These are phyloP conservation scores for Wickerhamiella kurtzmanii DNA, from an alignment of 805 yeast genomes.

Conservation along the genomic window DNA sequence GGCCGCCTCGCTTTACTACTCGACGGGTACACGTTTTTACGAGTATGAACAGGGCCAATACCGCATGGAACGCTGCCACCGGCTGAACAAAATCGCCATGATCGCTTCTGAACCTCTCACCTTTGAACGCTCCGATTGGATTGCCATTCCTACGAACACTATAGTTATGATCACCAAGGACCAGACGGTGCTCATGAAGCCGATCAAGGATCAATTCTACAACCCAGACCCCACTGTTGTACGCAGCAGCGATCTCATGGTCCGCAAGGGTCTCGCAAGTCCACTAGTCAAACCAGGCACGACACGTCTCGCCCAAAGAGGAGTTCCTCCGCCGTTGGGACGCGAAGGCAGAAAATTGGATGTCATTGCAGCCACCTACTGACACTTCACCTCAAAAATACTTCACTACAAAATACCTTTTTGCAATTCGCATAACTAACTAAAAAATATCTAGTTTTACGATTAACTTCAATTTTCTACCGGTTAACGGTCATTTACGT, in stretches of 20 bases:
- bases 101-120: constrained; percentile 95
- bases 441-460: too few species aligned
- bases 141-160: constrained; percentile 89
- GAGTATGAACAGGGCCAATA: constrained; percentile 87
- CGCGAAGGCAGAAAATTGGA: constrained; percentile 46
- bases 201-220: constrained; percentile 78
- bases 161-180: constrained; percentile 55
- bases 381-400: background rate
- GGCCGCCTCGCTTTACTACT: constrained; percentile 90
- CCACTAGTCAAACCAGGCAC: constrained; percentile 49
- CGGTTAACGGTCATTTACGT: too few species aligned
- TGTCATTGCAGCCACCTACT: background rate
- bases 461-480: too few species aligned
- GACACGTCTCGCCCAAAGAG: constrained; percentile 35
- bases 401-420: background rate
- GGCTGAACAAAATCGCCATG: constrained; percentile 90
- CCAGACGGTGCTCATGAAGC: constrained; percentile 82
- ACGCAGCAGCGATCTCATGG: constrained; percentile 72
- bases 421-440: too few species aligned
- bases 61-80: constrained; percentile 83
- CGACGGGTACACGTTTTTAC: constrained; percentile 81
- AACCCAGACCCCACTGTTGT: constrained; percentile 52
- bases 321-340: constrained; percentile 60
- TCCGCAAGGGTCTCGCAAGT: constrained; percentile 85
- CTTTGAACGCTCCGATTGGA: constrained; percentile 95